Evolutionary conservation across 257 asterid genomes (phyloP), one percentile per base, ranked within the genome.

Genomic region (Cinchona pubescens): DNA sequence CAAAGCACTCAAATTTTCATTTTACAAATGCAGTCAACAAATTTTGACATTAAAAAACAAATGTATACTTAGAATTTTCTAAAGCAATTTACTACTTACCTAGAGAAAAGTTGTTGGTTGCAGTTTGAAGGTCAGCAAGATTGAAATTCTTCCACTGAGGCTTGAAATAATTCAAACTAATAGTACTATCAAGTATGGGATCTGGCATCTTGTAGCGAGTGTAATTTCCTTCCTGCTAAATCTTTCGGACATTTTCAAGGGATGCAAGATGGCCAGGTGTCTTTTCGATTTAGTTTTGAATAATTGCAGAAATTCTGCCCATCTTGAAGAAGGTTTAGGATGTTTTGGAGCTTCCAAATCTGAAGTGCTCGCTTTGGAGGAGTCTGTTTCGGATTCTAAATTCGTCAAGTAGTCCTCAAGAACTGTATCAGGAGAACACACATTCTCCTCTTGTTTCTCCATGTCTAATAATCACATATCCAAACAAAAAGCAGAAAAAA

Each of bases 141-240:
- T 79, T 85, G 55, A 90, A 92, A 61, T 78, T 91, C 87, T 85
- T 94, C 97, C 98, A 94, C 23, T 89, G 97, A 25, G 98, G 98
- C 86, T 88, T 94, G 72, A 90, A 94, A 81, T 87, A 85, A 86
- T 79, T 90, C 76, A 84, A 75, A 82, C 80, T 80, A 11, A 84
- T n/a, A n/a, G n/a, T n/a, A n/a, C n/a, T 71, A 65, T 89, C 92
- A 7, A 86, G 30, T 3, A 87, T 67, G 3, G 92, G 83, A 68
- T 71, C 78, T 0, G 87, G 67, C 61, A 29, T n/a, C n/a, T n/a
- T n/a, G n/a, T n/a, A n/a, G n/a, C 73, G 19, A 63, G 71, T 67
- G 75, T 27, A 65, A 72, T 74, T 42, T 85, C 87, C 68, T 91
- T 92, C 82, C 91, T 83, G 82, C 96, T 88, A n/a, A 90, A 87